Conservation (phyloP, 441 rosid species). For the Syzygium malaccense region DNA sequence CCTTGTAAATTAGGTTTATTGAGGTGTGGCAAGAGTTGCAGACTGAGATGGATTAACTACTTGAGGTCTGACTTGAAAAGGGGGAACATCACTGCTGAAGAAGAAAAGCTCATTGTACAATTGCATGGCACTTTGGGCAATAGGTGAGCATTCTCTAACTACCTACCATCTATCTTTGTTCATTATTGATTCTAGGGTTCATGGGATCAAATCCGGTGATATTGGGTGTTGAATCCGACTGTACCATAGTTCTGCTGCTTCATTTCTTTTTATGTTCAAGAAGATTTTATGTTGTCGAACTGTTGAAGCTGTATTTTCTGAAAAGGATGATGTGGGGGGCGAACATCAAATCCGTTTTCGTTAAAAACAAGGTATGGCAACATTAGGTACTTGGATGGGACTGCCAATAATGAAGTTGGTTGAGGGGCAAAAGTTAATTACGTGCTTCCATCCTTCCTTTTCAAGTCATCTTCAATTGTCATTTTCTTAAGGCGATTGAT, state of each 20-base stretch:
- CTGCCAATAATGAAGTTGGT: neutral
- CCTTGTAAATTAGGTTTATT: constrained; percentile 35
- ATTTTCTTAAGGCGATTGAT: accelerated
- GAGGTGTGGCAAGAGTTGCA: constrained; percentile 93
- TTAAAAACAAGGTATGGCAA: neutral
- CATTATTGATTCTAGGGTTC: neutral
- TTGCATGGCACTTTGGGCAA: constrained; percentile 67
- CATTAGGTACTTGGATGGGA: neutral
- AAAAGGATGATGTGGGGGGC: neutral
- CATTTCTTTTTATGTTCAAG: neutral
- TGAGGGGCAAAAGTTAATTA: neutral
- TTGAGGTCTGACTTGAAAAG: constrained; percentile 67
- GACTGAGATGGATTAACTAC: constrained; percentile 90
- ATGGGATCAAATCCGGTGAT: neutral
- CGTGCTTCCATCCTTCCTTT: neutral
- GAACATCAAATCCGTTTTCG: neutral
- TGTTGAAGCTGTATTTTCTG: neutral
- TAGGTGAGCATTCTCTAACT: constrained; percentile 25
- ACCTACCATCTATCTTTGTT: neutral
- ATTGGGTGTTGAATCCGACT: neutral
- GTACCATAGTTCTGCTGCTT: neutral
- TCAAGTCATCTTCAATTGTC: neutral
- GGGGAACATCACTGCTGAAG: constrained; percentile 71
- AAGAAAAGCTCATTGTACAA: constrained; percentile 64
- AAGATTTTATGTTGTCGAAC: neutral